Evolutionary conservation across 1,284 basidiomycete genomes (phyloP).

Genomic region (Sporisorium sorghi): DNA sequence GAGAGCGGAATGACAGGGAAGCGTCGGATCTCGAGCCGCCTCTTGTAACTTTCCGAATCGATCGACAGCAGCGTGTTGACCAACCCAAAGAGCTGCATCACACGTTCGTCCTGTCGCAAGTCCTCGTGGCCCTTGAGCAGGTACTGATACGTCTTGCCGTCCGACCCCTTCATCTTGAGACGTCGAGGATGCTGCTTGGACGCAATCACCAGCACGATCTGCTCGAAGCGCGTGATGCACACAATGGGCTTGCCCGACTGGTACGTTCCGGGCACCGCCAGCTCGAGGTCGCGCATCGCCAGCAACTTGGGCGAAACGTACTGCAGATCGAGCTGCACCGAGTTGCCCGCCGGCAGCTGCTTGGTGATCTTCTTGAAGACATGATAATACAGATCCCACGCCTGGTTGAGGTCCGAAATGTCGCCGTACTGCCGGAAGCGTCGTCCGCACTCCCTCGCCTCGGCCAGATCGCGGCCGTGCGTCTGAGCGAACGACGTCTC

Average conservation of each 20-base stretch:
- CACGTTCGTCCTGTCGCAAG: constrained; percentile 96
- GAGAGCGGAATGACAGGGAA: constrained; percentile 95
- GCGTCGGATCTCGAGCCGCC: constrained; percentile 91
- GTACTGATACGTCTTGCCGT: constrained; percentile 94
- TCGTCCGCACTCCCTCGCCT: constrained; percentile 91
- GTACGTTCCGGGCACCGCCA: constrained; percentile 97
- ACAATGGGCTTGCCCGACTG: constrained; percentile 88
- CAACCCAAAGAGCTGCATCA: constrained; percentile 98
- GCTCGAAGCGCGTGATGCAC: constrained; percentile 78
- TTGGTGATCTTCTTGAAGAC: constrained; percentile 97
- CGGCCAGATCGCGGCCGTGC: constrained; percentile 91
- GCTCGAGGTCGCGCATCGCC: constrained; percentile 87
- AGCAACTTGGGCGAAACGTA: constrained; percentile 95
- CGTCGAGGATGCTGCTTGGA: constrained; percentile 98
- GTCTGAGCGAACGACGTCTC: constrained; percentile 96
- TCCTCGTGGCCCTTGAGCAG: constrained; percentile 98
- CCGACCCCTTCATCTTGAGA: constrained; percentile 87
- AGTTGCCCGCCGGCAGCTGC: constrained; percentile 87
- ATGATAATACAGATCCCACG: constrained; percentile 99
- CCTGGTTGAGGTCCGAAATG: constrained; percentile 87
- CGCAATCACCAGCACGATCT: constrained; percentile 79
- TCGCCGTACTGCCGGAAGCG: constrained; percentile 89
- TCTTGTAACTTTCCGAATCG: constrained; percentile 94
- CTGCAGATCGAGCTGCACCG: constrained; percentile 85
- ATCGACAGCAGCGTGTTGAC: constrained; percentile 94